Evolutionary conservation across 129 eudicot species (phyloP).

Genomic region (Deinandra increscens): DNA sequence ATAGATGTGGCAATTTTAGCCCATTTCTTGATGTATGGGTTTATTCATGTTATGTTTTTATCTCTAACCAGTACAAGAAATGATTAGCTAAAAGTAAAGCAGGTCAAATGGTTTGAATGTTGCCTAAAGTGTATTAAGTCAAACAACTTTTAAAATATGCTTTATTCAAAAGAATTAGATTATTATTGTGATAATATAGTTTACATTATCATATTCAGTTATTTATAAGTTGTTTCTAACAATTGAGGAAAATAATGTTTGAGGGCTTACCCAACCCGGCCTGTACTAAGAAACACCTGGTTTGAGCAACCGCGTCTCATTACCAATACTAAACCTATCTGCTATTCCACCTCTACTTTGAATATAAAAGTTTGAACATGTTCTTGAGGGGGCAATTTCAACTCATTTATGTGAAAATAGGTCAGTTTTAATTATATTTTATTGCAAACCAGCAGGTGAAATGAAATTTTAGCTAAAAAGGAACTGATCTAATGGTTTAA

Average conservation of each 20-base stretch:
- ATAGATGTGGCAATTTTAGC: neutral
- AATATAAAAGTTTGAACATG: neutral
- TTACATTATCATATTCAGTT: neutral
- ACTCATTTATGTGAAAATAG: neutral
- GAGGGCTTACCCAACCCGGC: neutral
- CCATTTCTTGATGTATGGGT: neutral
- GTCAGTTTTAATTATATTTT: neutral
- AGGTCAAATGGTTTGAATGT: neutral
- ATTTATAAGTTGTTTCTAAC: neutral
- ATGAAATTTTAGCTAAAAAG: neutral
- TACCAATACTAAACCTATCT: neutral
- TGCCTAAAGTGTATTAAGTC: neutral
- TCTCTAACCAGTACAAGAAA: neutral
- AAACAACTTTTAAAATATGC: neutral
- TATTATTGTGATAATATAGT: conserved; percentile 1
- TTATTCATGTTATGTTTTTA: neutral
- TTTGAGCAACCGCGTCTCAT: neutral
- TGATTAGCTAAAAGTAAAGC: neutral
- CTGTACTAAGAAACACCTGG: neutral
- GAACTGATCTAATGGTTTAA: neutral
- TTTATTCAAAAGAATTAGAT: neutral
- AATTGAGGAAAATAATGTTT: neutral
- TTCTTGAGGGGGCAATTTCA: neutral
- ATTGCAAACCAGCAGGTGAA: neutral
- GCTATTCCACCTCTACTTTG: neutral